Percentiles rank a stretch among this genome's conserved stretches.
These are phyloP conservation scores for Amauroascus verrucosus DNA, from an alignment of 2,329 filamentous ascomycete genomes.

Conservation along the genomic window DNA sequence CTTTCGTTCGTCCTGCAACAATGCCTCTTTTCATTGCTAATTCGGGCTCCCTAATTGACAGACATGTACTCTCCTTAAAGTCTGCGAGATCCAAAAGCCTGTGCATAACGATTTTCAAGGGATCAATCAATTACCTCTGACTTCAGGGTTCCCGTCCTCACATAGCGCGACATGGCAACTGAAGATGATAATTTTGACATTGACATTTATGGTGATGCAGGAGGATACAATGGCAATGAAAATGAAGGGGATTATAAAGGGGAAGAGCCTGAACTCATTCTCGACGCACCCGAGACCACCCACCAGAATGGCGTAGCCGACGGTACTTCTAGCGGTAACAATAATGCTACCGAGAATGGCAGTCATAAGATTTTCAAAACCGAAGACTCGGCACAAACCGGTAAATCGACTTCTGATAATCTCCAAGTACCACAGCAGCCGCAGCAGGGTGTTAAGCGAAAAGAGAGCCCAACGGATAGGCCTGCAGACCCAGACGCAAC, in stretches of 20 bases:
- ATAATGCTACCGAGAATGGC: constrained; percentile 21
- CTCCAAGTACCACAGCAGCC: constrained; percentile 32
- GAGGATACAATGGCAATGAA: constrained; percentile 36
- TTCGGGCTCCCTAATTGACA: constrained; percentile 28
- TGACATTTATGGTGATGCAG: constrained; percentile 58
- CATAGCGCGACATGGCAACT: constrained; percentile 37
- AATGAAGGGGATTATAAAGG: constrained; percentile 39
- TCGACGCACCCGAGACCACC: constrained; percentile 30
- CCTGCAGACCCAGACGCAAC: constrained; percentile 51
- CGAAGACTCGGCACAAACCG: constrained; percentile 17
- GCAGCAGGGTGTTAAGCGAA: constrained; percentile 53
- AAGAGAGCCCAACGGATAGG: constrained; percentile 47
- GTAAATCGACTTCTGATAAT: constrained; percentile 10
- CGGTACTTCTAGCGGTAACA: constrained; percentile 21
- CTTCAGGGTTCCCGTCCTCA: constrained; percentile 22
- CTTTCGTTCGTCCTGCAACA: not conserved
- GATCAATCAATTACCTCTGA: constrained; percentile 26
- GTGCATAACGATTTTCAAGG: constrained; percentile 32
- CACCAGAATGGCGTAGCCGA: constrained; percentile 21
- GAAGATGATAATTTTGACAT: constrained; percentile 62
- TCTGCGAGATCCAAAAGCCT: constrained; percentile 26
- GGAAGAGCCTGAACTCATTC: constrained; percentile 32
- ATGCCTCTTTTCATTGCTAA: constrained; percentile 29
- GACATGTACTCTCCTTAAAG: constrained; percentile 36
- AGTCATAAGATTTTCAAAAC: constrained; percentile 18